A percentile compares a stretch with the other conserved stretches of the same genome.
Conservation (phyloP, 2,329 filamentous ascomycete species). For the Hymenoscyphus occultus region DNA sequence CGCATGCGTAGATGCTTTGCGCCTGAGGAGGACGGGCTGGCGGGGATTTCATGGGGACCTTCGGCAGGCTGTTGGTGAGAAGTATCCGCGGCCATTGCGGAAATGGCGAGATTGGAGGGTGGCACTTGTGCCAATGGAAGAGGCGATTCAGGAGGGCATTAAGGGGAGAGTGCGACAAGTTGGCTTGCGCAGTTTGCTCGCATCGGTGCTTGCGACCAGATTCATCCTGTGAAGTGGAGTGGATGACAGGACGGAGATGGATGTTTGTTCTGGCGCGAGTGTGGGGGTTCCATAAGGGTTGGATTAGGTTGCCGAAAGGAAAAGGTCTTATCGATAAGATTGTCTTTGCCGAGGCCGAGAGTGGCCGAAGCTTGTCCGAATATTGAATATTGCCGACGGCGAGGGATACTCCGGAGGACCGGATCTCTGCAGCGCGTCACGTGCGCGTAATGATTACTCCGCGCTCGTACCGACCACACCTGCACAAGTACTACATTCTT, state of each 20-base stretch:
- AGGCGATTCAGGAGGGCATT: slow-evolving; percentile 16
- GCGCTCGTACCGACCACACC: no score
- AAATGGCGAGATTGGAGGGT: slow-evolving; percentile 13
- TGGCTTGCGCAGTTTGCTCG: background rate
- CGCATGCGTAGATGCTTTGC: slow-evolving; percentile 26
- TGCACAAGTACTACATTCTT: no score
- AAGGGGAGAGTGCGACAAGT: slow-evolving; percentile 7
- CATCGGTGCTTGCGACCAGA: background rate
- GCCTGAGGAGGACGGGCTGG: slow-evolving; percentile 18
- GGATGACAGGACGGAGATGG: background rate
- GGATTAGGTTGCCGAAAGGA: background rate
- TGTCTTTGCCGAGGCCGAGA: background rate
- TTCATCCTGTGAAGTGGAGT: slow-evolving; percentile 4
- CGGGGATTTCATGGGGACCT: slow-evolving; percentile 19
- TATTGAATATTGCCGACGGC: background rate
- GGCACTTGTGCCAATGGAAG: slow-evolving; percentile 23
- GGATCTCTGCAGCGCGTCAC: no score
- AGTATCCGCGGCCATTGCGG: slow-evolving; percentile 27
- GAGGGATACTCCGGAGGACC: no score
- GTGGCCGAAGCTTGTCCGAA: background rate
- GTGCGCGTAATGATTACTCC: no score
- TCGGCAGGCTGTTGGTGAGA: slow-evolving; percentile 16
- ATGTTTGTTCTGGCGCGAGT: background rate
- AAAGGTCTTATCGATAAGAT: background rate
- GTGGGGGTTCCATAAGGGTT: background rate